Evolutionary conservation across 2,329 filamentous ascomycete genomes (phyloP).

Genomic region (Exophiala phaeomuriformis): DNA sequence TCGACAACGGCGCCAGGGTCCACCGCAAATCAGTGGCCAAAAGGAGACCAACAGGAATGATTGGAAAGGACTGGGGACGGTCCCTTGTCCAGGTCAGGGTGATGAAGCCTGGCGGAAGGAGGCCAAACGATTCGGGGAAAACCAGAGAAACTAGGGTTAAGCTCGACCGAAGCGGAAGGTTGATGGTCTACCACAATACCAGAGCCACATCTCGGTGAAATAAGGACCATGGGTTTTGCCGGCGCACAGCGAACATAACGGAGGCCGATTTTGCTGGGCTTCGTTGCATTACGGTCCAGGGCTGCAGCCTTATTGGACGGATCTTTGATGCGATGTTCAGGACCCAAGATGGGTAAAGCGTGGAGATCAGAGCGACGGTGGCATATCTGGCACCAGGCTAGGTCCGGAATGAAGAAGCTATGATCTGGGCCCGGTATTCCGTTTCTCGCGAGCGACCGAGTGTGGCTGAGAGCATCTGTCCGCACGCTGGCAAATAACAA

Average conservation of each 20-base stretch:
- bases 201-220: not conserved
- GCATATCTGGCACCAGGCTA: conserved; percentile 1
- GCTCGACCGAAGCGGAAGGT: not conserved
- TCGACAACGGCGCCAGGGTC: conserved; percentile 16
- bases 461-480: conserved; percentile 6
- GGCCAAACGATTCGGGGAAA: conserved; percentile 1
- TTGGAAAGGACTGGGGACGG: conserved; percentile 9
- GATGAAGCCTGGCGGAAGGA: not conserved
- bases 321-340: conserved; percentile 13
- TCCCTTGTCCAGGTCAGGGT: not conserved
- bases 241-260: no score
- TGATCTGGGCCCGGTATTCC: conserved; percentile 11
- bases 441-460: not conserved
- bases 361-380: conserved; percentile 10
- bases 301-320: conserved; percentile 14
- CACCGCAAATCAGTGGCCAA: conserved; percentile 15
- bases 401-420: not conserved
- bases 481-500: not conserved
- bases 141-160: conserved; percentile 1
- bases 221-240: no score
- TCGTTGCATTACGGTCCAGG: not conserved
- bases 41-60: conserved; percentile 5
- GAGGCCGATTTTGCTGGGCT: not conserved
- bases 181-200: conserved; percentile 7
- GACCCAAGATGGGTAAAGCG: conserved; percentile 10